Percentiles rank a stretch among this genome's conserved stretches.
Conservation (phyloP, 345 rosid species). For the Rhodamnia argentea region DNA sequence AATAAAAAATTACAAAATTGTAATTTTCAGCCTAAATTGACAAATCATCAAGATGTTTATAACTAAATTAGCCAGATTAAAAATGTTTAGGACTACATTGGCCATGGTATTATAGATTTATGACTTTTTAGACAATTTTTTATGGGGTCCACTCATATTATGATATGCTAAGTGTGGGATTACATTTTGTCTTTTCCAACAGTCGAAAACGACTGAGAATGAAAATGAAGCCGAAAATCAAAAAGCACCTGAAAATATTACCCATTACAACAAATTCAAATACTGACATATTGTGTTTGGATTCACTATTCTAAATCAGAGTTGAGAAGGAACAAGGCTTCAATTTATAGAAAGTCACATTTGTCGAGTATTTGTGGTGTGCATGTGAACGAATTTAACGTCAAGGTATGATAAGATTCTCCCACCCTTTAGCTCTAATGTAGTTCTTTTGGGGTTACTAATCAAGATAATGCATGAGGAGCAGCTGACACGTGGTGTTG, state of each 20-base stretch:
- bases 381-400: too few relatives aligned
- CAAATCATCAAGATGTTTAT: background rate
- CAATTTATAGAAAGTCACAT: background rate
- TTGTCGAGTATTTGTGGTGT: too few relatives aligned
- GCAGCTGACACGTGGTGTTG: too few relatives aligned
- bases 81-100: background rate
- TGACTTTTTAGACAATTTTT: background rate
- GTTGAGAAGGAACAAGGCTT: background rate
- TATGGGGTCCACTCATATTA: accelerated
- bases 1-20: background rate
- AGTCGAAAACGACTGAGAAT: background rate
- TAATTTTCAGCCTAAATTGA: background rate
- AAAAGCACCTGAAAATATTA: background rate
- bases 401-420: background rate
- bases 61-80: background rate
- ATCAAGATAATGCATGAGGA: too few relatives aligned
- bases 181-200: background rate
- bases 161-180: background rate
- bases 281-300: background rate
- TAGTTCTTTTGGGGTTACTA: background rate
- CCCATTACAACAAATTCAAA: background rate
- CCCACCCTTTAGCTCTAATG: background rate
- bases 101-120: accelerated
- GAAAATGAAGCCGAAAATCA: background rate
- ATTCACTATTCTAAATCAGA: background rate